Base-by-base conservation (phyloP, 805 yeast genomes). In the Hanseniaspora mollemarum region DNA sequence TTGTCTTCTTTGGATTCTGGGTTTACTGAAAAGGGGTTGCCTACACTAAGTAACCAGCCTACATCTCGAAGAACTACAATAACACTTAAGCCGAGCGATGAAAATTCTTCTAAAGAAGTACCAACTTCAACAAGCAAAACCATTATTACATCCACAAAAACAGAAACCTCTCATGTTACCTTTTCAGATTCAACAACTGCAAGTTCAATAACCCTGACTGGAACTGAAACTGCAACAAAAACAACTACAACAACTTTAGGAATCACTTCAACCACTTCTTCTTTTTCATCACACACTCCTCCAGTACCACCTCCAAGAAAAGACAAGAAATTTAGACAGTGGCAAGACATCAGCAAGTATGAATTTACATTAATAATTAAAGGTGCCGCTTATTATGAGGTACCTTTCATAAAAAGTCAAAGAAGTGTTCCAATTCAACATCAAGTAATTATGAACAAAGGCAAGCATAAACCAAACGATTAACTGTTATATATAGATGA, bases 281-380 rank as follows among this genome's bases (percentile, higher is more conserved):
- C n/a, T n/a, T n/a, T n/a, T n/a, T n/a, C n/a, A n/a, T n/a, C n/a
- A n/a, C 29, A 8, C 12, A 2, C 40, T 6, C 33, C 35, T n/a
- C 42, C 43, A 21, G 19, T 21, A 1, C 53, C 45, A 25, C 48
- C 49, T 2, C 37, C 46, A 13, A 26, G 51, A n/a, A 55, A 49
- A 12, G 42, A 51, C 9, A 9, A 29, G 18, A n/a, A 55, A 57
- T 52, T 59, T 19, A 66, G 74, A 49, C 79, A 79, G 59, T 88
- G 97, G 97, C 75, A 76, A 46, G 69, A 71, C 12, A 76, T 90
- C 12, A 78, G 82, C 10, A 75, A 77, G 54, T 76, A 84, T 60
- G 95, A 95, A 12, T 90, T 88, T 63, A 95, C 87, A 54, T 68
- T 90, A 56, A 83, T 87, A 19, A 72, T 90, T 2, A 71, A 94